Conservation (phyloP, 768 basidiomycete genomes). For the Leccinum rimulosum region DNA sequence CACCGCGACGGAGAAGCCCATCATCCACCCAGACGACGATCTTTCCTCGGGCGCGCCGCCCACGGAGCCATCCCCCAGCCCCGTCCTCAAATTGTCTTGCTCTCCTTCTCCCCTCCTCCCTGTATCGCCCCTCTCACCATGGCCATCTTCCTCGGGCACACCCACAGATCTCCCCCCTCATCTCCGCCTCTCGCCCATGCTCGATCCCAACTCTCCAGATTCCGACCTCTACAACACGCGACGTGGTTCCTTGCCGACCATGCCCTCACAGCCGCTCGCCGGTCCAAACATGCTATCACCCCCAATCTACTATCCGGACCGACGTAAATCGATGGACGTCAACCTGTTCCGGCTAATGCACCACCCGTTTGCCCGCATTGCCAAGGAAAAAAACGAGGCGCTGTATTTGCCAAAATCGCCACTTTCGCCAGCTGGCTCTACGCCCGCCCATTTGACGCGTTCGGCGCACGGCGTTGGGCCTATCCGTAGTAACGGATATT, state of each 20-base stretch:
- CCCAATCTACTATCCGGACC: slow-evolving; percentile 34
- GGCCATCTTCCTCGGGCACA: slow-evolving; percentile 37
- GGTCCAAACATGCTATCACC: slow-evolving; percentile 35
- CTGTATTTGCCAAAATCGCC: slow-evolving; percentile 33
- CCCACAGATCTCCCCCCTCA: slow-evolving; percentile 23
- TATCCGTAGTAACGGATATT: slow-evolving; percentile 46
- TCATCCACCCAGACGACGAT: slow-evolving; percentile 18
- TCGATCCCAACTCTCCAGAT: slow-evolving; percentile 25
- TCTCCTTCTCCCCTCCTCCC: slow-evolving; percentile 16
- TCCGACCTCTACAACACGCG: slow-evolving; percentile 37
- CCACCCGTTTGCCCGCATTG: slow-evolving; percentile 33
- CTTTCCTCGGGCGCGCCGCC: slow-evolving; percentile 2
- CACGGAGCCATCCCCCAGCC: slow-evolving; percentile 8
- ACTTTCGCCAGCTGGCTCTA: slow-evolving; percentile 29
- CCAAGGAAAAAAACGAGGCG: slow-evolving; percentile 35
- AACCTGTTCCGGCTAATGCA: slow-evolving; percentile 55
- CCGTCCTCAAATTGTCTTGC: slow-evolving; percentile 24
- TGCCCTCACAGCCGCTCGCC: slow-evolving; percentile 27
- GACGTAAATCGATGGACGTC: slow-evolving; percentile 39
- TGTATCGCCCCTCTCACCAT: slow-evolving; percentile 11
- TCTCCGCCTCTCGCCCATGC: slow-evolving; percentile 22
- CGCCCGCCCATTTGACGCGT: slow-evolving; percentile 37
- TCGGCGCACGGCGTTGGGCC: slow-evolving; percentile 34
- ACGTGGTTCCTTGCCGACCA: slow-evolving; percentile 56
- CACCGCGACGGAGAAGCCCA: slow-evolving; percentile 42